A percentile compares a stretch with the other conserved stretches of the same genome.
These are phyloP conservation scores for Aspergillus piperis DNA, from an alignment of 2,329 filamentous ascomycete genomes.

Conservation along the genomic window DNA sequence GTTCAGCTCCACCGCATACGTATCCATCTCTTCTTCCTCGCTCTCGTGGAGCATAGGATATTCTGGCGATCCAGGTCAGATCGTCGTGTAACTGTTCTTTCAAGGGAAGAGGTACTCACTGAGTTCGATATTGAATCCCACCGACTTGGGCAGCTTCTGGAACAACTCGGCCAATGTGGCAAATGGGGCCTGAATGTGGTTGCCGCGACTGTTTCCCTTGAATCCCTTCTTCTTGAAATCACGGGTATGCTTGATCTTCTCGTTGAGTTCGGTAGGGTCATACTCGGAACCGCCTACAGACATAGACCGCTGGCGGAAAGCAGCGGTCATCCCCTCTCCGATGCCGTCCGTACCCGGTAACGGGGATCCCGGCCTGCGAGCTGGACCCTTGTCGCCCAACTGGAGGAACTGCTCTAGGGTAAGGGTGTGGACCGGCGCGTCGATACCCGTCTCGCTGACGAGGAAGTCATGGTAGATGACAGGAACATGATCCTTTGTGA, in stretches of 20 bases:
- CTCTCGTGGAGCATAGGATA: constrained; percentile 97
- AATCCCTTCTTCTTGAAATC: constrained; percentile 94
- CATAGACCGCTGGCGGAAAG: constrained; percentile 54
- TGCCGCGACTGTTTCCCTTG: constrained; percentile 91
- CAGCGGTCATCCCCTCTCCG: constrained; percentile 15
- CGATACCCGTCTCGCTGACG: constrained; percentile 95
- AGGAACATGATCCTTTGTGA: constrained; percentile 98
- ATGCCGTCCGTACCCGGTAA: constrained; percentile 20
- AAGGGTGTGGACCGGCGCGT: constrained; percentile 91
- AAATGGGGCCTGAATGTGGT: constrained; percentile 94
- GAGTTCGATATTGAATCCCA: constrained; percentile 98
- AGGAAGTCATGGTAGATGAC: constrained; percentile 99
- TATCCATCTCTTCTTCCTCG: constrained; percentile 95
- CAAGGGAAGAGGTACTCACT: constrained; percentile 50
- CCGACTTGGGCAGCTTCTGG: constrained; percentile 73
- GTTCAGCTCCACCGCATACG: constrained; percentile 92
- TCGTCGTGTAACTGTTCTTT: constrained; percentile 30
- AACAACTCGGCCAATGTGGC: constrained; percentile 95
- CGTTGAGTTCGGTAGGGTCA: constrained; percentile 53
- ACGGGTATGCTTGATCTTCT: constrained; percentile 95
- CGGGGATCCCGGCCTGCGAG: constrained; percentile 53
- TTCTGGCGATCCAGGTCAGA: constrained; percentile 50
- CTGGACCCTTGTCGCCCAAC: constrained; percentile 63
- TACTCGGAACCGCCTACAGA: constrained; percentile 58
- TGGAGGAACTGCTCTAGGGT: constrained; percentile 91